These are phyloP conservation scores for Brachypodium distachyon DNA, from an alignment of 202 grass and related monocot species.

Conservation along the genomic window DNA sequence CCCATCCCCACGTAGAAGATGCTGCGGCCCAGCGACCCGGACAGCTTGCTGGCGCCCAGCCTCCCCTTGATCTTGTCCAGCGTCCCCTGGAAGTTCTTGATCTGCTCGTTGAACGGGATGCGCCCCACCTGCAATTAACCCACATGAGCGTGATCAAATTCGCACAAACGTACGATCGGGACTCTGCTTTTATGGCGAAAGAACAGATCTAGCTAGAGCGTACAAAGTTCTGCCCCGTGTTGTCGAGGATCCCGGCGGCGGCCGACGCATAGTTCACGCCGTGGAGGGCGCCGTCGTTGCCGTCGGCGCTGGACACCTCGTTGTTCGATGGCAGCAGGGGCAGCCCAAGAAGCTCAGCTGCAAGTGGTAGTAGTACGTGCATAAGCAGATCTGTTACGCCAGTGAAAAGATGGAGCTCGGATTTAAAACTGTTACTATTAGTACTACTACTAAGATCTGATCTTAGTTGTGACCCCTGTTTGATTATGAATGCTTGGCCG, in stretches of 20 bases:
- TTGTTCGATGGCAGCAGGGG: constrained; percentile 69
- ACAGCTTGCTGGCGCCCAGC: constrained; percentile 33
- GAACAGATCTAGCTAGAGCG: neutral
- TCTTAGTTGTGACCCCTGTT: neutral
- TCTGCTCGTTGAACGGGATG: constrained; percentile 59
- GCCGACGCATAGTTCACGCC: constrained; percentile 96
- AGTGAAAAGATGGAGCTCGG: constrained; percentile 17
- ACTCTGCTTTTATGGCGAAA: no score
- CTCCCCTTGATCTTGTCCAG: constrained; percentile 26
- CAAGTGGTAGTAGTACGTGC: no score
- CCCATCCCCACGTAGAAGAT: constrained; percentile 92
- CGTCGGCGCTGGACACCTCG: constrained; percentile 38
- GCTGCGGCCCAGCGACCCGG: constrained; percentile 42
- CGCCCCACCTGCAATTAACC: constrained; percentile 50
- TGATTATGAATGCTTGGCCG: neutral
- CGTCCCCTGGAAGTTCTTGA: constrained; percentile 63
- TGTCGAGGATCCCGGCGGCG: constrained; percentile 82
- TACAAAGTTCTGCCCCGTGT: constrained; percentile 93
- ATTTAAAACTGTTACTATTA: no score
- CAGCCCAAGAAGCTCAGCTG: constrained; percentile 82
- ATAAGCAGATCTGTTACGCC: neutral
- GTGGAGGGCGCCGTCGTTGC: constrained; percentile 37
- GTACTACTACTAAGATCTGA: neutral
- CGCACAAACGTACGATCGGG: no score
- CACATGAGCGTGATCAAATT: no score